Evolutionary conservation across 306 rosid species (phyloP), one percentile per base, ranked within the genome.

Genomic region (Begonia fuchsioides): DNA sequence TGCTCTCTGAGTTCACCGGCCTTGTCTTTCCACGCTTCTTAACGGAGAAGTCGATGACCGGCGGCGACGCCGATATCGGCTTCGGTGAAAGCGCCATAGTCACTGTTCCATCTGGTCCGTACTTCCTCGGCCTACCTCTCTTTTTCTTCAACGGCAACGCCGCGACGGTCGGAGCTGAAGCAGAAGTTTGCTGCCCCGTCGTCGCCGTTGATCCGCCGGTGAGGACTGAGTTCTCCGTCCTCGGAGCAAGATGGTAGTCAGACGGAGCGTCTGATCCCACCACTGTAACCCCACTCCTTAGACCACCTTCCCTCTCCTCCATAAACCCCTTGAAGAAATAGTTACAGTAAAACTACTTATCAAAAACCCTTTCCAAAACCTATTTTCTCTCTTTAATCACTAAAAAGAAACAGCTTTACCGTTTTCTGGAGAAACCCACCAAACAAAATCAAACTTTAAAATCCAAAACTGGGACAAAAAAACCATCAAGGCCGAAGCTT

Each of bases 231-330:
- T 58, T 78, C 44, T 82, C 94, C 6, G 74, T 59, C 78, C 95
- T 80, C 17, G 94, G 94, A 67, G 98, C 93, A 40, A 85, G 78
- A 51, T 77, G 95, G 54, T 79, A 90, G 56, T 85, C 94, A 60
- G 98, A 77, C 59, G 95, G 94, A 77, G 94, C 87, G 69, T 90
- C 95, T 52, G 94, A 90, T 79, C 85, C 98, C 47, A 85, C 93
- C 69, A 90, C 95, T 74, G 96, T 82, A 59, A 90, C 98, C 65
- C 92, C 94, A 60, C 95, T 75, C 47, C 68, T 73, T 51, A 54
- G 60, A 57, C 76, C 76, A 15, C 75, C 95, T 57, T 83, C 96
- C 49, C 93, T 84, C 17, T 79, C 74, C 66, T 90, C 98, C 98
- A 90, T 90, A 38, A 64, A 72, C 50, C 53, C 68, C 64, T 61